phyloP scores from a whole-genome alignment of 2,329 filamentous ascomycete species.

The Cladosporium sp. region DNA sequence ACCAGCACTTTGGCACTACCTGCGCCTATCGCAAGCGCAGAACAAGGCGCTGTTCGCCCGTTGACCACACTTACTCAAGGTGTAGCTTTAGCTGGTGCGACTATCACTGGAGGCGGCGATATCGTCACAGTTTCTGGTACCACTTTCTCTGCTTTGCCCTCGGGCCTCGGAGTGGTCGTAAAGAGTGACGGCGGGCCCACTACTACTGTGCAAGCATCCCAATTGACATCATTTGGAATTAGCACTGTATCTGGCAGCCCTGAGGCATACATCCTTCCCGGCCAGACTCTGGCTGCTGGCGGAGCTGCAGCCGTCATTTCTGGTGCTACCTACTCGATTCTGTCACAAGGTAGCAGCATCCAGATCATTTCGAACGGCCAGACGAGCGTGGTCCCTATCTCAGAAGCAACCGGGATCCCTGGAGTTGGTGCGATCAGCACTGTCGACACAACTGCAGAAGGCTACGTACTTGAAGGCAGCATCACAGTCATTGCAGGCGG shows the following conservation, averaged over 20 bases:
- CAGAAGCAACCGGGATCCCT: slow-evolving; percentile 5
- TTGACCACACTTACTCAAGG: background rate
- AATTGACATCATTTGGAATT: background rate
- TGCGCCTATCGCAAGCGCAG: background rate
- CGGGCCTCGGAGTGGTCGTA: slow-evolving; percentile 8
- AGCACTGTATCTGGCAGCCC: slow-evolving; percentile 5
- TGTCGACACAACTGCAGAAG: background rate
- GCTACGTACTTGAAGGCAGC: slow-evolving; percentile 14
- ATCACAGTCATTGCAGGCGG: slow-evolving; percentile 10
- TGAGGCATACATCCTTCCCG: background rate
- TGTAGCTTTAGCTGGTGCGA: slow-evolving; percentile 1
- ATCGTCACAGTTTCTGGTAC: slow-evolving; percentile 3
- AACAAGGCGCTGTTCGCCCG: background rate
- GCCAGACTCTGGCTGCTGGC: slow-evolving; percentile 6
- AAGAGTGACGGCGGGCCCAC: background rate
- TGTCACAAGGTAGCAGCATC: slow-evolving; percentile 4
- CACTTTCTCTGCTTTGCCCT: slow-evolving; percentile 18
- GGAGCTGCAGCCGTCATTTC: slow-evolving; percentile 4
- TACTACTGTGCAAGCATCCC: slow-evolving; percentile 2
- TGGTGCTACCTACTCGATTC: slow-evolving; percentile 10
- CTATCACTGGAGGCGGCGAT: background rate
- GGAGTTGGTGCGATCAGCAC: background rate
- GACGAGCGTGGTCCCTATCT: background rate
- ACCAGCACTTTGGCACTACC: background rate
- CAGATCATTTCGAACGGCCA: background rate